Conservation (phyloP, 441 rosid species). For the Dalechampia spathulata region DNA sequence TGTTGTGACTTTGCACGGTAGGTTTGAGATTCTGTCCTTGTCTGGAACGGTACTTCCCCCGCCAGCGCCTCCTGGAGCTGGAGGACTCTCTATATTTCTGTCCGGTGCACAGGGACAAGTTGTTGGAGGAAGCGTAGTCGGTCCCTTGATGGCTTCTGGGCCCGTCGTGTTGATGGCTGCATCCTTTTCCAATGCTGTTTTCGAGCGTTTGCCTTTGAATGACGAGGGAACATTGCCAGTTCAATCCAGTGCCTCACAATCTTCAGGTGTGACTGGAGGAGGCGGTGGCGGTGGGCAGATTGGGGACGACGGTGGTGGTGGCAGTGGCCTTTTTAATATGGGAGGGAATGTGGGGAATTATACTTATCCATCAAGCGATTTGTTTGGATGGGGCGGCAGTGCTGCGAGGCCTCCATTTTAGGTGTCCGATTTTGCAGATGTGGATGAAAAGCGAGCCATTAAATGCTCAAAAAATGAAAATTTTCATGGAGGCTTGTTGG, state of each 20-base stretch:
- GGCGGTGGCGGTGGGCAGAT: constrained; percentile 30
- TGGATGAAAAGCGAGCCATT: no score
- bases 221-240: constrained; percentile 30
- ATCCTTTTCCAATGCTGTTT: constrained; percentile 54
- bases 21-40: constrained; percentile 72
- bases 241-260: constrained; percentile 46
- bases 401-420: constrained; percentile 53
- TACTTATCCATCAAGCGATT: constrained; percentile 45
- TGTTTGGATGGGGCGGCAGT: constrained; percentile 53
- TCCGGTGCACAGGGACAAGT: constrained; percentile 63
- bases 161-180: constrained; percentile 57
- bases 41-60: constrained; percentile 77
- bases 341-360: constrained; percentile 33
- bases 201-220: constrained; percentile 57
- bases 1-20: constrained; percentile 62
- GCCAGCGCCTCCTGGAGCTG: constrained; percentile 65
- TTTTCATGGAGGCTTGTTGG: no score
- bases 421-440: background rate
- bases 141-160: constrained; percentile 43
- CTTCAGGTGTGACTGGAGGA: constrained; percentile 54
- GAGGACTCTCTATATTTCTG: constrained; percentile 50
- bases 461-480: no score
- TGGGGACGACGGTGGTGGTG: constrained; percentile 31
- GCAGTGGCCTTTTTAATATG: constrained; percentile 21
- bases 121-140: constrained; percentile 56